Evolutionary conservation across 331 rosid species (phyloP), one percentile per base, ranked within the genome.

Genomic region (Quercus tomentella): DNA sequence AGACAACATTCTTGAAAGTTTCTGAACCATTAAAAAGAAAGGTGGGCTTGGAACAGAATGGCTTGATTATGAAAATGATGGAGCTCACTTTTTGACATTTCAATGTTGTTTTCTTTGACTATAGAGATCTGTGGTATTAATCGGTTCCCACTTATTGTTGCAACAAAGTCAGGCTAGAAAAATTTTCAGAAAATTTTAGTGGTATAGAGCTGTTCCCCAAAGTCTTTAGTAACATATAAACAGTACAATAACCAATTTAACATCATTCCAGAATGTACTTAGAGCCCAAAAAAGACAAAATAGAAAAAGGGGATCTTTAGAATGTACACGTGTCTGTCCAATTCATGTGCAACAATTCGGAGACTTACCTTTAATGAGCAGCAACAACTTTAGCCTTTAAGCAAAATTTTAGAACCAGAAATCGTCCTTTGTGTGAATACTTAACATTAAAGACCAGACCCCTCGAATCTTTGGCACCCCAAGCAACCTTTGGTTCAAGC

Each of bases 401-500:
- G 43, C 75, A 7, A 85, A 80, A 83, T 77, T 65, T 83, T 52
- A 55, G 81, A 60, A 79, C 61, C 72, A 89, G 65, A 75, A 63
- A 77, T 76, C 78, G 17, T n/a, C 60, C 77, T 68, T 52, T 80
- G 76, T 60, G 87, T 84, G 88, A 86, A 84, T 80, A 22, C 87
- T 84, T 80, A 28, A 56, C 45, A 85, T 63, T 74, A 79, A 86
- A 76, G 85, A 86, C 67, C 58, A 76, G 85, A 77, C 60, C 76
- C 76, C 60, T 52, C 17, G 98, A 92, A 96, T 96, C 88, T 87
- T 78, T 86, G 68, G 74, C 84, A 49, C 88, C 78, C 88, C 78
- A 93, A 90, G 98, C 92, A 91, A 93, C 93, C 97, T 88, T 96
- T 87, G 89, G 77, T 85, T 81, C 94, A 89, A 96, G 97, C 89